Evolutionary conservation across 73 alveolate genomes (phyloP).

Genomic region (Durusdinium trenchii): DNA sequence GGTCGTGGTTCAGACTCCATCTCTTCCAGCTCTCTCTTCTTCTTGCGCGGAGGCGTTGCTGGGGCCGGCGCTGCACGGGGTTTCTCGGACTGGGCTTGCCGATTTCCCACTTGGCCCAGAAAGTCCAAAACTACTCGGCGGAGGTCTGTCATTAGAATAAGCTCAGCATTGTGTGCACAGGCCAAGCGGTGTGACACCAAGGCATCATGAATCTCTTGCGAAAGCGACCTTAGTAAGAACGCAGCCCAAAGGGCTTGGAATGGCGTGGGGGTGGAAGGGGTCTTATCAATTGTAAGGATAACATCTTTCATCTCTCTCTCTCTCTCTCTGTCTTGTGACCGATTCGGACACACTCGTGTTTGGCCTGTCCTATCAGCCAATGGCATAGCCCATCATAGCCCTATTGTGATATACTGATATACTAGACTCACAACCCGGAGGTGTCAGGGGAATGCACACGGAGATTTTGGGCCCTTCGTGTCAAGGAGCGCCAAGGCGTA

Average conservation of each 20-base stretch:
- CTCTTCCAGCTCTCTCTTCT: background rate
- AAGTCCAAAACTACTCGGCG: constrained; percentile 38
- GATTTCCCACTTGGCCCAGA: constrained; percentile 6
- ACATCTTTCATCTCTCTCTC: too few species aligned
- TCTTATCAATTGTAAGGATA: background rate
- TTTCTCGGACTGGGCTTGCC: constrained; percentile 15
- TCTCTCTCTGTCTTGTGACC: too few species aligned
- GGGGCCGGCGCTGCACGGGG: background rate
- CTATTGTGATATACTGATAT: too few species aligned
- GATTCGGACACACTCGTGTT: too few species aligned
- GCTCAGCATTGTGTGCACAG: background rate
- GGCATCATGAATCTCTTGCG: constrained; percentile 43
- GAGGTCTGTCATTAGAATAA: constrained; percentile 15
- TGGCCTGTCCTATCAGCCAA: too few species aligned
- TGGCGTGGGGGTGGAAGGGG: background rate
- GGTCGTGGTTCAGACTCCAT: background rate
- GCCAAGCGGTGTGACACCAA: constrained; percentile 6
- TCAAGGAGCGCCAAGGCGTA: constrained; percentile 38
- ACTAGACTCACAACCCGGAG: too few species aligned
- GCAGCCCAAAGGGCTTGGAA: background rate
- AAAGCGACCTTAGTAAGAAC: background rate
- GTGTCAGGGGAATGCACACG: too few species aligned
- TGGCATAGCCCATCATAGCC: too few species aligned
- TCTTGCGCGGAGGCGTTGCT: constrained; percentile 16
- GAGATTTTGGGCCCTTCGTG: too few species aligned